Evolutionary conservation across 2,329 filamentous ascomycete species (phyloP), one percentile per base, ranked within the genome.

Genomic region (Arthrobotrys musiformis): DNA sequence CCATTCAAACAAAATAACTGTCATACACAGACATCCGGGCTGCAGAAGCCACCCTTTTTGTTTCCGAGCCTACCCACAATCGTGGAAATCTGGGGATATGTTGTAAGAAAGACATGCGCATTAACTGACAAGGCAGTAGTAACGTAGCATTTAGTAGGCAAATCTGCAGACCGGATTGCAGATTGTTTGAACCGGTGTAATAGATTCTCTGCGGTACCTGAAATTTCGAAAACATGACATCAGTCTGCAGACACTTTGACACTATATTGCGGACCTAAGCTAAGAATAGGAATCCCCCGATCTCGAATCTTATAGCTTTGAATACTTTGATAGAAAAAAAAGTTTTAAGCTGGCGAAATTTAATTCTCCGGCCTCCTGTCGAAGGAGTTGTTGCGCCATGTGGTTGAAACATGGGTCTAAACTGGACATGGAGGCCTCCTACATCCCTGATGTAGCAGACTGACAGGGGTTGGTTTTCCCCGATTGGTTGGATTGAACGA

Each of bases 381-480:
- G 44, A 61, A 54, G 35, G 46, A 64, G 67, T 62, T 70, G 66
- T 46, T 62, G 52, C 15, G 28, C 5, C n/a, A n/a, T 33, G 26
- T 24, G 13, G 35, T 11, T 60, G 44, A 58, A 70, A 70, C 62
- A 54, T 33, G 11, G 48, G 17, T 13, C 48, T 54, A 54, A 54
- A 54, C 48, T 40, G 52, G 42, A 33, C 48, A 13, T 13, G 35
- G 42, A 40, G 63, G 22, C 24, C 63, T 69, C 50, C 42, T 54
- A 70, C 67, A 70, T 63, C 68, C 68, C 68, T 72, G 68, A 24
- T 30, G 52, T 46, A 62, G 30, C 30, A 48, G 24, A 30, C 11
- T 26, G 64, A 35, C 68, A 72, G 58, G 68, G 68, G 58, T 62
- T 63, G 17, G 58, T 72, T 56, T 72, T 72, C 68, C 64, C 68